These are phyloP conservation scores for Colletotrichum lini DNA, from an alignment of 2,329 filamentous ascomycete genomes.

Conservation along the genomic window DNA sequence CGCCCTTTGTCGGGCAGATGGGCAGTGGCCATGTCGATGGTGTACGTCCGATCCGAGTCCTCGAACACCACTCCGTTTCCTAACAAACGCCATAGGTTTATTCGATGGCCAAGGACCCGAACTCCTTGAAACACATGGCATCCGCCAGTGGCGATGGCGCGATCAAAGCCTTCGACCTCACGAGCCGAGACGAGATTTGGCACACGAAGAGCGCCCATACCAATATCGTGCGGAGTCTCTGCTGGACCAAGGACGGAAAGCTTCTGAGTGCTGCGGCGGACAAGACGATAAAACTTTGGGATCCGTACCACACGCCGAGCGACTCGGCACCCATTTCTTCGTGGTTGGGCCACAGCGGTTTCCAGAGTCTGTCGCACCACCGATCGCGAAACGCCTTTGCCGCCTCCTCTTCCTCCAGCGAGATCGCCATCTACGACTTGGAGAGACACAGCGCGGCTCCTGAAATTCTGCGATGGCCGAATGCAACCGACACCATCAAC, in stretches of 20 bases:
- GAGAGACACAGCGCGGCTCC: slow-evolving; percentile 84
- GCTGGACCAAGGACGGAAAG: slow-evolving; percentile 89
- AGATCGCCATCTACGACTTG: slow-evolving; percentile 91
- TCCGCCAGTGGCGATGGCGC: slow-evolving; percentile 93
- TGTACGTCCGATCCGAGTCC: slow-evolving; percentile 54
- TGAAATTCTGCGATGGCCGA: slow-evolving; percentile 90
- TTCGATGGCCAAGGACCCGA: slow-evolving; percentile 84
- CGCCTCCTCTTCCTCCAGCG: slow-evolving; percentile 79
- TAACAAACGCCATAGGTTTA: slow-evolving; percentile 61
- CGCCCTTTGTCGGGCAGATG: slow-evolving; percentile 84
- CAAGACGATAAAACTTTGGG: slow-evolving; percentile 89
- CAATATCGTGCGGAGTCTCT: slow-evolving; percentile 92
- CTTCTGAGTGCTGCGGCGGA: slow-evolving; percentile 90
- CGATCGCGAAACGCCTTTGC: slow-evolving; percentile 85
- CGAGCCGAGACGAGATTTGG: slow-evolving; percentile 81
- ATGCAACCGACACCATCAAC: slow-evolving; percentile 90
- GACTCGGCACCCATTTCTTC: slow-evolving; percentile 83
- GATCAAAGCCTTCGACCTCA: slow-evolving; percentile 75
- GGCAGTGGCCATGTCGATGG: slow-evolving; percentile 95
- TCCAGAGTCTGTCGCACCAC: slow-evolving; percentile 83
- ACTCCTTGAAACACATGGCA: slow-evolving; percentile 80
- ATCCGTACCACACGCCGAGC: slow-evolving; percentile 83
- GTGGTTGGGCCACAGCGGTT: slow-evolving; percentile 77
- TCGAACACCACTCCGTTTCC: background rate
- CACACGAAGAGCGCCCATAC: slow-evolving; percentile 84